Evolutionary conservation across 2,329 filamentous ascomycete species (phyloP), one percentile per base, ranked within the genome.

Genomic region (Metarhizium album): DNA sequence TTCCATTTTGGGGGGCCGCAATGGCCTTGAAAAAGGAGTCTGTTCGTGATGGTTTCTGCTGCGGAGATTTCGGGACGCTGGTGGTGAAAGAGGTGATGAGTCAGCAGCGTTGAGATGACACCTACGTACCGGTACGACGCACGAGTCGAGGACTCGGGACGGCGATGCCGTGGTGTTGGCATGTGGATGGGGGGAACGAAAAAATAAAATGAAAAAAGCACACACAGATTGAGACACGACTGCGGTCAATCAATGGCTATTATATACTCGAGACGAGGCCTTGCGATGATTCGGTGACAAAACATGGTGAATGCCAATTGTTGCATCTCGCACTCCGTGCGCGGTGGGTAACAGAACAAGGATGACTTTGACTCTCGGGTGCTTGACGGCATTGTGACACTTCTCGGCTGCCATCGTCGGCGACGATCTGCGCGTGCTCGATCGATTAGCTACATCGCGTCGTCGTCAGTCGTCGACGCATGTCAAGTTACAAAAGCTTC

Each of bases 21-120:
- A 42, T 53, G 42, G n/a, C 31, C 33, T 23, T 8, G 47, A 48
- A 48, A n/a, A 46, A 45, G 46, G 42, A 33, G 27, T 29, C 13
- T 7, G 18, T 42, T 67, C 67, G 71, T 74, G 71, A 73, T 71
- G 63, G 64, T 70, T 71, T 71, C 67, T 74, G 67, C 71, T 31
- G 70, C 69, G 72, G 61, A 74, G 62, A 67, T 74, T 71, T 71
- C 65, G 63, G 71, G 67, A 66, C 59, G 62, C 35, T 31, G 45
- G 24, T 7, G 42, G 13, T 38, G 18, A 24, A 29, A 22, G 27
- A 18, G 23, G 22, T 23, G 53, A 46, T 54, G 53, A 52, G 53
- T 52, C 45, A 52, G 53, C 53, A 27, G 37, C 35, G 27, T 45
- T 18, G 14, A 47, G 16, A n/a, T 20, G 2, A 20, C n/a, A n/a